Base-by-base conservation (phyloP, 371 early-diverging fungal genomes). In the Mortierella sp. region DNA sequence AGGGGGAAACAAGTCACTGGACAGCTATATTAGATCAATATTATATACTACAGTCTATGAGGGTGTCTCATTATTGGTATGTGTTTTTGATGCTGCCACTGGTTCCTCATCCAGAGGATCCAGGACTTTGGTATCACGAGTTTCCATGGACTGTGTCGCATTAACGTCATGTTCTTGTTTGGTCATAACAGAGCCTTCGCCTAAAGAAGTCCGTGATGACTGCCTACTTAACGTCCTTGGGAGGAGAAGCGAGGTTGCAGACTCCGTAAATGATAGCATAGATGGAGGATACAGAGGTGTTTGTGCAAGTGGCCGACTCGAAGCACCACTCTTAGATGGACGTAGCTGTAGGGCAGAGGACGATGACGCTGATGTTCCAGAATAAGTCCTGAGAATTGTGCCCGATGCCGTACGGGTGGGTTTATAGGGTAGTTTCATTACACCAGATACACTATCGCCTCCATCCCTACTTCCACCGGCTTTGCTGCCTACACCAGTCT, bases 261-360 rank as follows among this genome's bases (percentile, higher is more conserved):
- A 76, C 58, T 52, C 69, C 21, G 69, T 65, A 52, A 77, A 72
- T 5, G 74, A 74, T 13, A 74, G n/a, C 5, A 74, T 60, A 8
- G 79, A 70, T 1, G 70, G 74, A 5, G 74, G 45, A 22, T 75
- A 73, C 58, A 81, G 41, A 16, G 82, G 76, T 16, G 82, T 76
- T 43, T 81, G 82, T 0, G 76, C 82, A 13, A 81, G 67, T 0
- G 82, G 82, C 9, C 80, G 67, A 48, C 63, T 45, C 58, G 67
- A 38, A 0, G 66, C 63, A 24, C 74, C 74, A 24, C 67, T 70
- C 40, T 62, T 73, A 43, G 74, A 74, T 4, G 70, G 69, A 3
- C 75, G 65, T 16, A 69, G 41, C 38, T 63, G 45, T 52, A 58
- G 4, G 9, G 63, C 22, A 0, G 70, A 41, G 16, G 72, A 57